Base-by-base conservation (phyloP, 805 yeast genomes). In the Ogataea chonburiensis region DNA sequence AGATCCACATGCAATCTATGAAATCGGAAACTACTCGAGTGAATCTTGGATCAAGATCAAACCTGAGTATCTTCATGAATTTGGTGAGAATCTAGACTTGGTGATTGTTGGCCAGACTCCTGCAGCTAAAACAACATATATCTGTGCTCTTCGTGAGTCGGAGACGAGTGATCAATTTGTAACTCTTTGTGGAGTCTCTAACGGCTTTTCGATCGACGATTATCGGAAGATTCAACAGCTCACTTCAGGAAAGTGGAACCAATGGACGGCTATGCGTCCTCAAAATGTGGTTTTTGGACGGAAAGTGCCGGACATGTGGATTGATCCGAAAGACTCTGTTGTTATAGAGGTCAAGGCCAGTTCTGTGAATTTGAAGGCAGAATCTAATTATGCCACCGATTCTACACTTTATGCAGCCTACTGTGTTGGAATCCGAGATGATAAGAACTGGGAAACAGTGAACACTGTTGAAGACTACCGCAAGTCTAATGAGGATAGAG, bases 261-360 rank as follows among this genome's bases (percentile, higher is more conserved):
- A 29, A 9, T 45, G 63, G 14, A 52, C 52, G 0, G 50, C 57
- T 16, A 79, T 79, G 3, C 75, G 79, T 0, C 37, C 59, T 0
- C 47, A 55, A 1, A 23, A 68, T 1, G 34, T 79, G 2, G 63
- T 65, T 37, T 83, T 82, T 62, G 89, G 87, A 1, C 63, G 70
- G 5, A 67, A 71, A 33, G 57, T 63, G 10, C 95, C 96, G 0
- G 75, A 70, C 20, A 72, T 70, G 40, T 89, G 96, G 94, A 83
- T 91, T 17, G 65, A 78, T 40, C 97, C 97, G 0, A 63, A 68
- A 24, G 76, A 84, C 18, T 83, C 95, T 1, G 53, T 89, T 3
- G 91, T 91, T 0, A 51, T 91, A 6, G 95, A 88, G 54, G 77
- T 89, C 12, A 87, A 84, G 53, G 94, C 95, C 0, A 66, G 95